Percentiles rank a stretch among this genome's conserved stretches.
These are phyloP conservation scores for Miscanthus lutarioriparius DNA, from an alignment of 176 grass and related monocot genomes.

Conservation along the genomic window DNA sequence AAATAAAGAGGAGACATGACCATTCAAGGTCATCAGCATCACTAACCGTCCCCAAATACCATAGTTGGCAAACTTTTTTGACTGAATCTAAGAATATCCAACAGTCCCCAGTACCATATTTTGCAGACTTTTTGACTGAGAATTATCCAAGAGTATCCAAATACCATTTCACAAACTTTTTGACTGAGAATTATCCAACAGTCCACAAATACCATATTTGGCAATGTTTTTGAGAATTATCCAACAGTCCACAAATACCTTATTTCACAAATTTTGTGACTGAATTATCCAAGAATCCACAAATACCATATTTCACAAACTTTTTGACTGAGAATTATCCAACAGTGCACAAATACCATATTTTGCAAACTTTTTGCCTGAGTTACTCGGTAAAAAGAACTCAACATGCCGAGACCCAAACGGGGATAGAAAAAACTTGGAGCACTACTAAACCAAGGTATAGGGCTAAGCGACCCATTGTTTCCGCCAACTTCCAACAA, in stretches of 20 bases:
- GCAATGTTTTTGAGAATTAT: not conserved
- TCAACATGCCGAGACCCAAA: not conserved
- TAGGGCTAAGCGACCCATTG: not conserved
- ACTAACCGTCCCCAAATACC: not conserved
- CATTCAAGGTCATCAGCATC: no score
- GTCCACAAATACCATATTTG: not conserved
- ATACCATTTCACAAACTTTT: not conserved
- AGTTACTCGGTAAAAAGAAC: not conserved
- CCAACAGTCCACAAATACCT: not conserved
- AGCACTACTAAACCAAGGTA: not conserved
- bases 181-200: not conserved
- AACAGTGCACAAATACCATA: not conserved
- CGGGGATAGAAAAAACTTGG: not conserved
- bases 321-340: not conserved
- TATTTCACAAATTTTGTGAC: not conserved
- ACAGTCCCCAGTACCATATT: not conserved
- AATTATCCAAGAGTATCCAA: not conserved
- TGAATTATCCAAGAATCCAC: not conserved
- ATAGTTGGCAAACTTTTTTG: not conserved
- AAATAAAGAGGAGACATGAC: no score
- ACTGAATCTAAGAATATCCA: not conserved
- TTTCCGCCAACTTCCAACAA: conserved; percentile 2
- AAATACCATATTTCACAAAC: not conserved
- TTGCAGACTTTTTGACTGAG: not conserved
- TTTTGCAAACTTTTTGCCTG: not conserved